A percentile compares a stretch with the other conserved stretches of the same genome.
phyloP scores from a whole-genome alignment of 208 protist genomes.

The Naegleria fowleri region DNA sequence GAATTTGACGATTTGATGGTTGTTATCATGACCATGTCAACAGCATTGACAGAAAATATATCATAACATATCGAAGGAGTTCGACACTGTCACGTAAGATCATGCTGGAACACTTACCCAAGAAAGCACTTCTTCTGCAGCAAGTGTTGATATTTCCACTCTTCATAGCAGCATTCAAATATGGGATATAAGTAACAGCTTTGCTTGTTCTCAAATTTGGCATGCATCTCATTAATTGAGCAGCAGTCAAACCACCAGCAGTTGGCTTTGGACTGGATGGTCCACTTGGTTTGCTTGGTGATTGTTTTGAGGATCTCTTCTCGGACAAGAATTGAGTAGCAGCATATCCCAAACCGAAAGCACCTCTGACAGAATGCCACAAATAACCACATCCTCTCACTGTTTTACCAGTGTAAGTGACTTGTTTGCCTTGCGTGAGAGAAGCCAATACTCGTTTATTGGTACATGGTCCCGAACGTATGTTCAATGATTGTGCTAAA shows the following conservation, averaged over 20 bases:
- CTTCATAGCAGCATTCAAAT: not conserved
- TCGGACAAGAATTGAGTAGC: not conserved
- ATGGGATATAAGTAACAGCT: not conserved
- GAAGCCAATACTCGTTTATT: not conserved
- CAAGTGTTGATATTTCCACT: not conserved
- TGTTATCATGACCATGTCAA: no score
- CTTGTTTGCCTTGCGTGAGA: not conserved
- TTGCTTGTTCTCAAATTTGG: not conserved
- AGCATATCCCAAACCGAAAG: not conserved
- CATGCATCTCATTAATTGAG: not conserved
- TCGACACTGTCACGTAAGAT: no score
- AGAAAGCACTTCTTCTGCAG: not conserved
- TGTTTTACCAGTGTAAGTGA: not conserved
- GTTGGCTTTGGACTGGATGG: not conserved
- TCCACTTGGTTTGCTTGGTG: no score
- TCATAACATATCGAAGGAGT: no score
- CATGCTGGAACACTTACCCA: not conserved
- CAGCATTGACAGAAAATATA: no score
- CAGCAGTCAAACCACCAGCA: not conserved
- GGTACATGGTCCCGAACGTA: not conserved
- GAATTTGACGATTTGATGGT: no score
- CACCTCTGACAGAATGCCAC: not conserved
- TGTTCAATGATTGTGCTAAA: not conserved
- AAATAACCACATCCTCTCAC: not conserved
- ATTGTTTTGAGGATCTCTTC: no score